Conservation (phyloP, 1,284 basidiomycete genomes). For the Ceratobasidium sp. region DNA sequence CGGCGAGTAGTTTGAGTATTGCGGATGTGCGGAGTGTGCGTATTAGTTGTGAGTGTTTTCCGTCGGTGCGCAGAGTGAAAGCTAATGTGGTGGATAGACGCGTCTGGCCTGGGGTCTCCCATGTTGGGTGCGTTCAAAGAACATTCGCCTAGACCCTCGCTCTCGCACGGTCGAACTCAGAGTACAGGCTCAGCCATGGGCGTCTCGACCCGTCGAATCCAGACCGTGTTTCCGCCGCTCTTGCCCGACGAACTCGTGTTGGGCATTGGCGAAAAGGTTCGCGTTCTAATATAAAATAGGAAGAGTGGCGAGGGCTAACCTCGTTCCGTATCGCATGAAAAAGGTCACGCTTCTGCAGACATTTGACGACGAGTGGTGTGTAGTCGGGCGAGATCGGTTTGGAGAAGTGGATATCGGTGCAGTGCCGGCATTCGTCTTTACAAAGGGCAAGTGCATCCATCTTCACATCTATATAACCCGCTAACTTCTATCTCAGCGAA, state of each 20-base stretch:
- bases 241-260: conserved; percentile 47
- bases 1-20: conserved; percentile 41
- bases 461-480: background rate
- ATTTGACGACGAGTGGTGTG: conserved; percentile 48
- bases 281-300: background rate
- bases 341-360: conserved; percentile 45
- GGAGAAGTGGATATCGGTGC: conserved; percentile 47
- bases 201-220: conserved; percentile 22
- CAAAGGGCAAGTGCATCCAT: conserved; percentile 8
- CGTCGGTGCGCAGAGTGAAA: background rate
- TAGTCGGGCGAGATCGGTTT: conserved; percentile 46
- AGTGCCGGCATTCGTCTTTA: conserved; percentile 46
- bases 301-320: background rate
- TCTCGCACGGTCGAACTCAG: conserved; percentile 33
- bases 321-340: background rate
- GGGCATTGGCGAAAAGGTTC: conserved; percentile 38
- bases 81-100: background rate
- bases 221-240: conserved; percentile 44
- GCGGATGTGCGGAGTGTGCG: conserved; percentile 36
- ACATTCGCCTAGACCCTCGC: conserved; percentile 19
- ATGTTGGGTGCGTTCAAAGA: background rate
- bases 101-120: conserved; percentile 27
- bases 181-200: conserved; percentile 9
- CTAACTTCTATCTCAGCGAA: background rate
- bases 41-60: conserved; percentile 24